Base-by-base conservation (phyloP, 2,329 filamentous ascomycete species). In the Rhytidhysteron rufulum region DNA sequence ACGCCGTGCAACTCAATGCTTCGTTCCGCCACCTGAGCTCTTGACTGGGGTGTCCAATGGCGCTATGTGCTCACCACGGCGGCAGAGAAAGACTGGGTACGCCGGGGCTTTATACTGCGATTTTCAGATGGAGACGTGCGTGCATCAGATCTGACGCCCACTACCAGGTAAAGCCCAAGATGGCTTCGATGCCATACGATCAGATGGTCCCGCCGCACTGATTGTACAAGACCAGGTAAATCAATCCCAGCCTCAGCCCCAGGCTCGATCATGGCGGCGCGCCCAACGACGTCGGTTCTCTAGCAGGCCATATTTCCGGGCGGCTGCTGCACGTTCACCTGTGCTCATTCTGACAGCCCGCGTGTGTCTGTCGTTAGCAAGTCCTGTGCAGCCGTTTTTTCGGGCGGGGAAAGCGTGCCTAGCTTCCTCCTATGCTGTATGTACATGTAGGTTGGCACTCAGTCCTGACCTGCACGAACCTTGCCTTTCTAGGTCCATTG, bases 301-400 rank as follows among this genome's bases (percentile, higher is more conserved):
- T 27, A 27, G 13, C 13, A 8, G 24, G 13, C 24, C n/a, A n/a
- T n/a, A n/a, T 33, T 33, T 33, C 31, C 5, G 17, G 11, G 31
- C 16, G 17, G n/a, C n/a, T 25, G 21, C 34, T 36, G 18, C 34
- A 36, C 34, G 34, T 24, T 34, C 32, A 34, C 13, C 27, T 5
- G 16, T 16, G n/a, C n/a, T n/a, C n/a, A n/a, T 27, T 27, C 24
- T 27, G 24, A 7, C 7, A 7, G 8, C 13, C 24, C 24, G 13
- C 8, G 24, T 7, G 24, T 27, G 24, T 27, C 24, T 27, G 24
- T 17, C 19, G n/a, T 17, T 15, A 22, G 8, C 25, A 17, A 19
- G 20, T 30, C n/a, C 24, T 30, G 35, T 30, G 25, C 35, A n/a
- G 35, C 35, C 25, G 25, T 37, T 37, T 21, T n/a, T n/a, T 17